phyloP scores from a whole-genome alignment of 495 filamentous ascomycete genomes.

The Saxispiralis lemnorum region DNA sequence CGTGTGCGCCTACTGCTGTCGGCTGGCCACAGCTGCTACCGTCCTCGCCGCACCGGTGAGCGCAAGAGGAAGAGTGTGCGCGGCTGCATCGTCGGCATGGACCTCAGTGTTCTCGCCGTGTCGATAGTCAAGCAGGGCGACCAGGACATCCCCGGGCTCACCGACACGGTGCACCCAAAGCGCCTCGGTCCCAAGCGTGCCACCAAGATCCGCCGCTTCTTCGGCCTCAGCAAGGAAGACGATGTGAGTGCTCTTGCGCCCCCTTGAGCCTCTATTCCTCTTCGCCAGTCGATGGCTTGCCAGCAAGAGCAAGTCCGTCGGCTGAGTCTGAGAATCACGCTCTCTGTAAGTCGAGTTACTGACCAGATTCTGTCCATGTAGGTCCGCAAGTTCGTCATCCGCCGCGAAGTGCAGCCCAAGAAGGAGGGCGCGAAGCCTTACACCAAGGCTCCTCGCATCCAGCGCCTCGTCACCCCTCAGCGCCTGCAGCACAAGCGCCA shows the following conservation, averaged over 20 bases:
- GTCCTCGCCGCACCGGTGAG: constrained; percentile 90
- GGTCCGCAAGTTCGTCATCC: constrained; percentile 98
- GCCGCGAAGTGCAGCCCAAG: constrained; percentile 84
- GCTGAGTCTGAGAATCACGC: constrained; percentile 22
- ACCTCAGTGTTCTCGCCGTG: constrained; percentile 84
- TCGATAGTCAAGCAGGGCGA: constrained; percentile 95
- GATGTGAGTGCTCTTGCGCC: constrained; percentile 57
- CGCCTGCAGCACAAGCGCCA: constrained; percentile 99
- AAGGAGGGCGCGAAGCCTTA: constrained; percentile 88
- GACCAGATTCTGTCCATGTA: constrained; percentile 22
- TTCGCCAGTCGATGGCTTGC: constrained; percentile 19
- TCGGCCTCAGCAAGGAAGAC: constrained; percentile 97
- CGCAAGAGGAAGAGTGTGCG: constrained; percentile 96
- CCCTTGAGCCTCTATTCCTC: constrained; percentile 24
- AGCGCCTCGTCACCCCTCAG: constrained; percentile 97
- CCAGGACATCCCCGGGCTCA: constrained; percentile 76
- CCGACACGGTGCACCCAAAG: constrained; percentile 90
- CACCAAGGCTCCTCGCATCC: constrained; percentile 99
- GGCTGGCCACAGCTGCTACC: constrained; percentile 93
- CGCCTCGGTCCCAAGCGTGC: constrained; percentile 95
- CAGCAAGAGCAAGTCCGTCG: neutral
- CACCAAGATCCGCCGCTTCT: constrained; percentile 98
- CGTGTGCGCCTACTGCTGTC: constrained; percentile 88
- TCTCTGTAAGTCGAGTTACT: no score
- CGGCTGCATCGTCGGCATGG: constrained; percentile 92